Evolutionary conservation across 257 asterid species (phyloP), one percentile per base, ranked within the genome.

Genomic region (Leonotis leonurus): DNA sequence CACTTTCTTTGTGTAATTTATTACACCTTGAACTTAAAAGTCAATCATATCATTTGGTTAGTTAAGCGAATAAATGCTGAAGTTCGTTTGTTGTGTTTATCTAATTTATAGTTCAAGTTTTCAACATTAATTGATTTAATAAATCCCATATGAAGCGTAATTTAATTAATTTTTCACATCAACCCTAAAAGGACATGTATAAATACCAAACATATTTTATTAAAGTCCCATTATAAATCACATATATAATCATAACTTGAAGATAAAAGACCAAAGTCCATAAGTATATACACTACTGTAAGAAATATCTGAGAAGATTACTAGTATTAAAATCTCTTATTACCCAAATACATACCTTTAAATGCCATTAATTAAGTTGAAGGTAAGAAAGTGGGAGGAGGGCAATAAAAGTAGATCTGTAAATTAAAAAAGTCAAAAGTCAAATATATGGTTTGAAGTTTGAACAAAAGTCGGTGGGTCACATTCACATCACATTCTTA

Each of bases 391-490:
- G 20, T 40, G n/a, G 17, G 8, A 32, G 8, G 46, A 13, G 10
- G 48, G 3, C 6, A 5, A 41, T 13, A 11, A 26, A 25, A 37
- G 33, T 20, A 8, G 16, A 41, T 21, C 2, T 8, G 25, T 6
- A 30, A 41, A 60, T 66, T 52, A 1, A 3, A 52, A 48, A 33
- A 58, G 72, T 71, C 77, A 68, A 69, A 54, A 54, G 75, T 76
- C 81, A 69, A n/a, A n/a, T n/a, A n/a, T n/a, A n/a, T n/a, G 24
- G 14, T 60, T 51, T 35, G 45, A 65, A 29, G 0, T 70, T 75
- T 70, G 80, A 70, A 76, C 76, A 37, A 55, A 66, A 29, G 57
- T 36, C 76, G 71, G 56, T 45, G 52, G 52, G 52, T 18, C 4
- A n/a, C 25, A 6, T 18, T 45, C 27, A 18, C 52, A 7, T 45